A percentile compares a stretch with the other conserved stretches of the same genome.
Conservation (phyloP, 495 filamentous ascomycete genomes). For the Jackrogersella minutella region DNA sequence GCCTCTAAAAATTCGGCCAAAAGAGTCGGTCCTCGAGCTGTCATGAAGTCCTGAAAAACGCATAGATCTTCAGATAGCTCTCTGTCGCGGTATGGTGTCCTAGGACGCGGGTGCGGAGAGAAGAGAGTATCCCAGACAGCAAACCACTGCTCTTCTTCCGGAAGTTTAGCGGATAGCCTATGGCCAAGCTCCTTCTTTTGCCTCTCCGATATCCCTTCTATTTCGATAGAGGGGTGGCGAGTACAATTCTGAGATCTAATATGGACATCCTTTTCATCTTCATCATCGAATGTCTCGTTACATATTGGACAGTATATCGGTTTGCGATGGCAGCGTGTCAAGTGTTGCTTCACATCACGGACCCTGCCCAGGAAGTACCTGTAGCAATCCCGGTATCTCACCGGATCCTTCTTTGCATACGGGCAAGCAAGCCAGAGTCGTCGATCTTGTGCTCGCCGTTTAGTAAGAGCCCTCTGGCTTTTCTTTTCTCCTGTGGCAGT, state of each 20-base stretch:
- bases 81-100: constrained; percentile 38
- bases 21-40: constrained; percentile 28
- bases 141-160: constrained; percentile 44
- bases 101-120: constrained; percentile 28
- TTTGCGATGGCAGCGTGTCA: constrained; percentile 44
- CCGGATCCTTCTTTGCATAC: constrained; percentile 46
- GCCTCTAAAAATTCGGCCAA: constrained; percentile 27
- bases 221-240: constrained; percentile 17
- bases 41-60: constrained; percentile 38
- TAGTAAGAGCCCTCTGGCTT: constrained; percentile 16
- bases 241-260: constrained; percentile 28
- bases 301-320: constrained; percentile 47
- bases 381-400: constrained; percentile 42
- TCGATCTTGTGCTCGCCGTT: constrained; percentile 33
- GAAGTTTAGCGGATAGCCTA: constrained; percentile 35
- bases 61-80: constrained; percentile 35
- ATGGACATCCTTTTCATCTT: constrained; percentile 38
- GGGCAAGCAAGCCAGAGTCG: constrained; percentile 45
- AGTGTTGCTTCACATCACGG: constrained; percentile 49
- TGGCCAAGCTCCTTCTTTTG: constrained; percentile 40
- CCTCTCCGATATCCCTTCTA: constrained; percentile 46
- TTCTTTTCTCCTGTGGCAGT: constrained; percentile 16
- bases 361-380: constrained; percentile 42
- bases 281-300: constrained; percentile 37
- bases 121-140: constrained; percentile 44